phyloP scores from a whole-genome alignment of 768 basidiomycete species.

The Saitozyma sp. region DNA sequence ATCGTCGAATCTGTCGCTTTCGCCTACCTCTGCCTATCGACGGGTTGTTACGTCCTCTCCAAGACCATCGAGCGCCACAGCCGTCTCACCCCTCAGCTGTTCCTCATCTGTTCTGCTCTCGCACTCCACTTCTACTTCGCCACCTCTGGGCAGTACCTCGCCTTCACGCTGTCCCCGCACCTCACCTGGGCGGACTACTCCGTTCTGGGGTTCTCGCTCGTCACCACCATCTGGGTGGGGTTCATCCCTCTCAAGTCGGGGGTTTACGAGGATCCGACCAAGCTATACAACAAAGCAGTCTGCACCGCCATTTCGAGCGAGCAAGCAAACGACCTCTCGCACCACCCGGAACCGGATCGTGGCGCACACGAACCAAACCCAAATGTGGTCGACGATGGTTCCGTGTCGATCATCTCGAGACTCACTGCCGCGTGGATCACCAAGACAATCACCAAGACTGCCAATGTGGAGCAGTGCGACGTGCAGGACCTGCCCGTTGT shows the following conservation, averaged over 20 bases:
- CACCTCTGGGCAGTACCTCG: slow-evolving; percentile 29
- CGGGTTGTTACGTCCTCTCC: slow-evolving; percentile 17
- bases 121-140: slow-evolving; percentile 18
- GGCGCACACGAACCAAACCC: slow-evolving; percentile 7
- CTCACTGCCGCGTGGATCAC: slow-evolving; percentile 21
- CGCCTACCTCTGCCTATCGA: too few species aligned
- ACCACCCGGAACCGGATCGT: not conserved
- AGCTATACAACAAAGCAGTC: slow-evolving; percentile 30
- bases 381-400: slow-evolving; percentile 15
- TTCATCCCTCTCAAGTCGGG: slow-evolving; percentile 21
- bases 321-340: not conserved
- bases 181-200: slow-evolving; percentile 19
- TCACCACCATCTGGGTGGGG: slow-evolving; percentile 5
- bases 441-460: slow-evolving; percentile 19
- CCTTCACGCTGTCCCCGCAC: not conserved
- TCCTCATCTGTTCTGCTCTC: slow-evolving; percentile 5
- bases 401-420: slow-evolving; percentile 19
- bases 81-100: slow-evolving; percentile 19
- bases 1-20: slow-evolving; percentile 4
- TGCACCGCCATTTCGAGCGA: not conserved
- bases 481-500: slow-evolving; percentile 32
- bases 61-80: slow-evolving; percentile 12
- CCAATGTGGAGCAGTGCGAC: slow-evolving; percentile 26
- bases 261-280: slow-evolving; percentile 17
- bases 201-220: slow-evolving; percentile 3